Evolutionary conservation across 345 rosid species (phyloP).

Genomic region (Aurinia saxatilis): DNA sequence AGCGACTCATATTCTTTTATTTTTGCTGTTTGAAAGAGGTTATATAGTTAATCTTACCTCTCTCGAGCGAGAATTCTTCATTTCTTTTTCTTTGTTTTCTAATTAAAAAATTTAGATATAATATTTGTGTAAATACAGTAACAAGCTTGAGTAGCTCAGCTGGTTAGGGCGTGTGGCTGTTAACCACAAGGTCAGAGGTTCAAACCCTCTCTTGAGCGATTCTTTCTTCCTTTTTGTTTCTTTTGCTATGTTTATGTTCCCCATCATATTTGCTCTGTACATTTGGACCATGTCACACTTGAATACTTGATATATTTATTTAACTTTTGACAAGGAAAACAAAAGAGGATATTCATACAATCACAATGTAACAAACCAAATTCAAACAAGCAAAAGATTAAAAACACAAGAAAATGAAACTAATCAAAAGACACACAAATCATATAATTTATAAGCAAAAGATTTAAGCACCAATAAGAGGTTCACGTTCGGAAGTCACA

Average conservation of each 20-base stretch:
- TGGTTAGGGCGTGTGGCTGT: slow-evolving; percentile 70
- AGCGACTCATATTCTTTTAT: too few species aligned
- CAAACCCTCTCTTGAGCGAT: slow-evolving; percentile 43
- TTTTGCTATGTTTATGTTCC: too few species aligned
- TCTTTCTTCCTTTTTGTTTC: too few species aligned
- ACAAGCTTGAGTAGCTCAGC: slow-evolving; percentile 12
- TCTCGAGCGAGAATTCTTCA: too few species aligned
- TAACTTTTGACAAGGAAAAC: background rate
- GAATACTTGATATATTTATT: background rate
- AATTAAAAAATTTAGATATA: too few species aligned
- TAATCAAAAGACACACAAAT: background rate
- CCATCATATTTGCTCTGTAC: too few species aligned
- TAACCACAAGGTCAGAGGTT: slow-evolving; percentile 77
- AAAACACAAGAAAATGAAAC: background rate
- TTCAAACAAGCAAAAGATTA: background rate
- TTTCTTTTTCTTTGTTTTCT: too few species aligned
- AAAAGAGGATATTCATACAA: background rate
- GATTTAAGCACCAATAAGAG: slow-evolving; percentile 30
- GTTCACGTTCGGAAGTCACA: slow-evolving; percentile 32
- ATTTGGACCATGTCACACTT: too few species aligned
- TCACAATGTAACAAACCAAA: background rate
- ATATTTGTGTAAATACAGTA: too few species aligned
- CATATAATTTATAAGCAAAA: background rate
- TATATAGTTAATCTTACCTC: too few species aligned
- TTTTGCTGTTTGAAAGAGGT: too few species aligned